Evolutionary conservation across 139 green algal species (phyloP).

Genomic region (Coelastrella sp.): DNA sequence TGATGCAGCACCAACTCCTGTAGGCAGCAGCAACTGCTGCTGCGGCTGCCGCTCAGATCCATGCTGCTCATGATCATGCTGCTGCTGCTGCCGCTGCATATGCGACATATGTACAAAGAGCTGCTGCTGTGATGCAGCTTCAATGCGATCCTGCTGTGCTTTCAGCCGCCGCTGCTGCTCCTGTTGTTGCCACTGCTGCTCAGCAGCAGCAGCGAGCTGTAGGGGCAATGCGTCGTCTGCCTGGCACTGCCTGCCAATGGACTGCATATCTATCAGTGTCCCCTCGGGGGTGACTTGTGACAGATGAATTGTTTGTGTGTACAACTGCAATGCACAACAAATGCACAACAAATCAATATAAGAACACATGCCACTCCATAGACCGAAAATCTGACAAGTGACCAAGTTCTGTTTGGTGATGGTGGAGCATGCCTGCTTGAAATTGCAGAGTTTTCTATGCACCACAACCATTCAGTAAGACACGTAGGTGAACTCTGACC

Average conservation of each 20-base stretch:
- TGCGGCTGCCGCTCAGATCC: neutral
- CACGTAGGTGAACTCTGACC: too few relatives aligned
- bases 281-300: slow-evolving; percentile 32
- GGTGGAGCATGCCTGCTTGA: too few relatives aligned
- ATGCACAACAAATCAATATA: too few relatives aligned
- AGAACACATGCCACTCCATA: too few relatives aligned
- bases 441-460: too few relatives aligned
- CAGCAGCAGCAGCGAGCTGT: slow-evolving; percentile 38
- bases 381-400: too few relatives aligned
- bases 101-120: neutral
- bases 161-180: slow-evolving; percentile 22
- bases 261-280: slow-evolving; percentile 15
- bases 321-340: slow-evolving; percentile 27
- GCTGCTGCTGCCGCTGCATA: slow-evolving; percentile 1
- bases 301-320: slow-evolving; percentile 31
- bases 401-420: too few relatives aligned
- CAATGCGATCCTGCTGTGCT: slow-evolving; percentile 11
- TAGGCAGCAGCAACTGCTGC: neutral
- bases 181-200: slow-evolving; percentile 38
- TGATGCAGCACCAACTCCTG: neutral
- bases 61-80: neutral
- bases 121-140: slow-evolving; percentile 6
- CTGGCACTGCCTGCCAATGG: slow-evolving; percentile 11
- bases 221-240: slow-evolving; percentile 10
- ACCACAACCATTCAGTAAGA: too few relatives aligned